Percentiles rank a stretch among this genome's conserved stretches.
Evolutionary conservation across 345 rosid species (phyloP).

Genomic region (Linum usitatissimum): DNA sequence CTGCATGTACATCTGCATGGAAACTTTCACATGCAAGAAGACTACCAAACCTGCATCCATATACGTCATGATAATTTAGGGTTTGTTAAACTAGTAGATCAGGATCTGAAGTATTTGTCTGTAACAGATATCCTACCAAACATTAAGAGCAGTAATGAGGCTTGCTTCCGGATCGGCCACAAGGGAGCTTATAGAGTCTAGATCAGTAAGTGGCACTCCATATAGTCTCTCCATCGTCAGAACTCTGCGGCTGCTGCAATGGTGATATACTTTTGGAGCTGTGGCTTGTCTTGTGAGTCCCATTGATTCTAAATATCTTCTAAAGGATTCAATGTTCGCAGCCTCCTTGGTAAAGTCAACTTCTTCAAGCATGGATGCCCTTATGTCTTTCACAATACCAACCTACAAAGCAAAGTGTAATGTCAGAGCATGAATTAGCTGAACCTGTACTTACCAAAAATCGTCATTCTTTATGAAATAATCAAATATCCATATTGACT

Average conservation of each 20-base stretch:
- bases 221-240: conserved; percentile 96
- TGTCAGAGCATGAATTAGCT: not conserved
- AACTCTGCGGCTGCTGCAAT: conserved; percentile 73
- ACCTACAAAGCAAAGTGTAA: conserved; percentile 36
- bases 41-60: conserved; percentile 77
- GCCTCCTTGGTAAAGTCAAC: conserved; percentile 91
- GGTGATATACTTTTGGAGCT: conserved; percentile 74
- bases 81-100: conserved; percentile 1
- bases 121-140: conserved; percentile 45
- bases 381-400: conserved; percentile 75
- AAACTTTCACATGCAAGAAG: conserved; percentile 86
- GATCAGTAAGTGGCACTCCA: conserved; percentile 96
- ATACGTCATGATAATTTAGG: conserved; percentile 4
- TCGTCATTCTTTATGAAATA: no score
- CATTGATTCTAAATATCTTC: conserved; percentile 73
- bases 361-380: conserved; percentile 97
- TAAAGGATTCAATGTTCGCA: conserved; percentile 62
- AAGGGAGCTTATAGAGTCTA: conserved; percentile 78
- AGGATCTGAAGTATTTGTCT: conserved; percentile 6
- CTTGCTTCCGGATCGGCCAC: conserved; percentile 83
- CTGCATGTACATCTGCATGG: conserved; percentile 99
- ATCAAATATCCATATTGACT: not conserved
- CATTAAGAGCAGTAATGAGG: conserved; percentile 89
- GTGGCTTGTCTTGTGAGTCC: conserved; percentile 87
- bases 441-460: not conserved